Base-by-base conservation (phyloP, 2,329 filamentous ascomycete genomes). In the Ciborinia camelliae region DNA sequence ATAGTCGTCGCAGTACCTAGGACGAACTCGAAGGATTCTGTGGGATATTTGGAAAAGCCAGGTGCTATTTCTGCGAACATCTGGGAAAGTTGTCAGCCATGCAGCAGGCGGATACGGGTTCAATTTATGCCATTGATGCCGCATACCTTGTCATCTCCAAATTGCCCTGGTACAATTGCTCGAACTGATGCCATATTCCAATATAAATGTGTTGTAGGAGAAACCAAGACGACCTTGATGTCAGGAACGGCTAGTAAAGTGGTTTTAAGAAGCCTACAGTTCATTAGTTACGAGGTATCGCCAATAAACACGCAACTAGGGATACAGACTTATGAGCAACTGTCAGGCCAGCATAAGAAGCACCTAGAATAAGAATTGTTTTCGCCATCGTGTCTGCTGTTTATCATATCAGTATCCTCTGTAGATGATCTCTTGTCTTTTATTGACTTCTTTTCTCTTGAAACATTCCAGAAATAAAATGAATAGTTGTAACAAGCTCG, bases 181-280 rank as follows among this genome's bases (percentile, higher is more conserved):
- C 83, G 79, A 15, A 79, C 76, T 52, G 81, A 76, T 64, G 81
- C 82, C 23, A 83, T 71, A 32, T 76, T 79, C 81, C 81, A 85
- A 75, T 79, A 81, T 67, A 83, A 76, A 65, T 84, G 76, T 14
- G 79, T 79, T 58, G 78, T 80, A 1, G 81, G 82, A 63, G 82
- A 81, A 69, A 88, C 77, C 23, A 86, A 75, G 62, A 81, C 80
- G 51, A 88, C 75, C 64, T 83, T 82, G 72, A 84, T 82, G 14
- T 77, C 78, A n/a, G 63, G 76, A 5, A 64, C 65, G n/a, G 63
- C 68, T 4, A 62, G 65, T 23, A 64, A 52, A 64, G 55, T 77
- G 71, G 85, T 79, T 67, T 81, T 81, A 39, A 84, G 78, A 32
- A 84, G 75, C 68, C 71, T 72, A 28, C 39, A n/a, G 28, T 20